Evolutionary conservation across 768 basidiomycete species (phyloP).

Genomic region (Suillus plorans): DNA sequence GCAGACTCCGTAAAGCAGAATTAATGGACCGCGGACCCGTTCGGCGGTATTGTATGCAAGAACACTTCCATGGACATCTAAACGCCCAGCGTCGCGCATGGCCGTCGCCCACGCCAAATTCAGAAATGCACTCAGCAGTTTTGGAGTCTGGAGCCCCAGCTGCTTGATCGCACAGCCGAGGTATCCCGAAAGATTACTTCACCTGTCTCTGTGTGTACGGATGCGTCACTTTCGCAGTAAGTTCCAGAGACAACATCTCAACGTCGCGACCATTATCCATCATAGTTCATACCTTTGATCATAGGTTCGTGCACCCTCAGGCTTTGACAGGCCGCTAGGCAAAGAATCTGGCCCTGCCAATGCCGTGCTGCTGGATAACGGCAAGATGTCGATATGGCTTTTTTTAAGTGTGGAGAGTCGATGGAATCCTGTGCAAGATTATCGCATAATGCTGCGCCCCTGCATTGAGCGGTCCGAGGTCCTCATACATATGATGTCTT

Average conservation of each 20-base stretch:
- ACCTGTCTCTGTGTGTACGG: neutral
- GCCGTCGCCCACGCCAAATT: neutral
- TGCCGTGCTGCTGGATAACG: neutral
- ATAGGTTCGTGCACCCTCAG: neutral
- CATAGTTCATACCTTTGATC: neutral
- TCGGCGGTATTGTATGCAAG: neutral
- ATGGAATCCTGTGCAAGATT: neutral
- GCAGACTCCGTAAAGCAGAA: neutral
- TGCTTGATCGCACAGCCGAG: neutral
- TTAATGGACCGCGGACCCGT: neutral
- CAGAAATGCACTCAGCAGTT: neutral
- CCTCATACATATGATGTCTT: neutral
- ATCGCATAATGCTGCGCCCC: neutral
- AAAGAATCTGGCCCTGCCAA: neutral
- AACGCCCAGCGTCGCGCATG: neutral
- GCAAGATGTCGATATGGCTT: neutral
- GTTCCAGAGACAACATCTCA: neutral
- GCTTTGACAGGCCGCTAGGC: neutral
- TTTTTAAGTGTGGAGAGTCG: neutral
- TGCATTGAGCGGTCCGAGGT: neutral
- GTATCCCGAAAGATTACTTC: neutral
- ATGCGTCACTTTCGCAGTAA: neutral
- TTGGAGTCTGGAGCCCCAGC: neutral
- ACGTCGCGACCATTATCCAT: neutral
- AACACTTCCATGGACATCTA: neutral